Percentiles rank a stretch among this genome's conserved stretches.
Conservation (phyloP, 1,284 basidiomycete species). For the Trichosporon sp. region DNA sequence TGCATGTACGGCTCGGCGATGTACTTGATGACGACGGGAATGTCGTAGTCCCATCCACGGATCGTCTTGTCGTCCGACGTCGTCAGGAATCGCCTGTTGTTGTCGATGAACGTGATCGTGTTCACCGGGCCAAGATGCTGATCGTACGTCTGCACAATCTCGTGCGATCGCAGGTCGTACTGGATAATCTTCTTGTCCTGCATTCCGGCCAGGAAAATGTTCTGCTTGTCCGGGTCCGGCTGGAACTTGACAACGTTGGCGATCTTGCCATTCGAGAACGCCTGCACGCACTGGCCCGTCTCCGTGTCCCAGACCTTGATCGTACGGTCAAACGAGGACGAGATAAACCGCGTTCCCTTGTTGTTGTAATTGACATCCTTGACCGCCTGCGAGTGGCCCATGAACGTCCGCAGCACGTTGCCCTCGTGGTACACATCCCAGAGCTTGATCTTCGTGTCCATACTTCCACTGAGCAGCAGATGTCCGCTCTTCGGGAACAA, state of each 20-base stretch:
- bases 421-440: conserved; percentile 99
- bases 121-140: conserved; percentile 98
- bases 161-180: conserved; percentile 91
- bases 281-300: conserved; percentile 88
- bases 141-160: conserved; percentile 97
- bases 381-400: conserved; percentile 94
- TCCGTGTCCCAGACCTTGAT: conserved; percentile 99
- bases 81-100: conserved; percentile 94
- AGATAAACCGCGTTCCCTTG: conserved; percentile 85
- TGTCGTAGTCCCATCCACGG: conserved; percentile 97
- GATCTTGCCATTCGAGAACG: conserved; percentile 94
- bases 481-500: conserved; percentile 92
- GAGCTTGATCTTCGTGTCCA: conserved; percentile 99
- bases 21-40: conserved; percentile 98
- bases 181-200: conserved; percentile 97
- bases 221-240: conserved; percentile 92
- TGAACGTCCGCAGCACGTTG: conserved; percentile 93
- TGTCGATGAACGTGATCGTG: conserved; percentile 95
- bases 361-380: conserved; percentile 96
- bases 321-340: conserved; percentile 90
- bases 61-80: conserved; percentile 99
- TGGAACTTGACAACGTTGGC: conserved; percentile 94
- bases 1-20: conserved; percentile 99
- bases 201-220: conserved; percentile 98
- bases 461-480: conserved; percentile 86